Evolutionary conservation across 805 yeast genomes (phyloP).

Genomic region (Wickerhamiella brachini): DNA sequence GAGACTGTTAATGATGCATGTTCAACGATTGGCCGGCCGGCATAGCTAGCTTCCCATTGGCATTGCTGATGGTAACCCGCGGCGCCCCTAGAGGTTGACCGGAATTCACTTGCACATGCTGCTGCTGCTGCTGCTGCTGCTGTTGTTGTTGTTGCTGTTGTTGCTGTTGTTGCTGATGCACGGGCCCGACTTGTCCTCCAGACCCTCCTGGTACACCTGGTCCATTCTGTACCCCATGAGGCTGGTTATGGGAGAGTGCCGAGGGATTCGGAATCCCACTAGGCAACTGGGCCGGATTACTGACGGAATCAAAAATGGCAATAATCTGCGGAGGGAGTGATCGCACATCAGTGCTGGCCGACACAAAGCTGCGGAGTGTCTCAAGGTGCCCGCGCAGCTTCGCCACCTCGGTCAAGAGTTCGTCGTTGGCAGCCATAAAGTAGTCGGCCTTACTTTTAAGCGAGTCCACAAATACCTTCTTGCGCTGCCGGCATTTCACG

Average conservation of each 20-base stretch:
- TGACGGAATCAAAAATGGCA: conserved; percentile 6
- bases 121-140: not conserved
- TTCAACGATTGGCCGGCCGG: not conserved
- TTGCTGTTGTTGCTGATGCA: not conserved
- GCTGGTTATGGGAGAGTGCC: not conserved
- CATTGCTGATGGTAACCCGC: not conserved
- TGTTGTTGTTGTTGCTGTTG: too few relatives aligned
- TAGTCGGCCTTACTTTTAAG: conserved; percentile 68
- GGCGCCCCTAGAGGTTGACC: not conserved
- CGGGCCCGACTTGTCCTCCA: not conserved
- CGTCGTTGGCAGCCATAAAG: conserved; percentile 57
- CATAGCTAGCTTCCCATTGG: not conserved
- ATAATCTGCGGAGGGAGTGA: conserved; percentile 13
- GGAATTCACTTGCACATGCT: not conserved
- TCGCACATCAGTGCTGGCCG: conserved; percentile 8
- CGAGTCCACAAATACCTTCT: conserved; percentile 72
- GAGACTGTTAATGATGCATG: not conserved
- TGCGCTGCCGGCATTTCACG: conserved; percentile 84
- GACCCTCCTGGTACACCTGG: too few relatives aligned
- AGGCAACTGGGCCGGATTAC: not conserved
- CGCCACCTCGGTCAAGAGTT: conserved; percentile 24
- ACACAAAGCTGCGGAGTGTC: conserved; percentile 10
- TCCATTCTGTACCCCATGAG: too few relatives aligned
- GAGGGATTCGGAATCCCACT: not conserved
- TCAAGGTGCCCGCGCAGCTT: conserved; percentile 25